A percentile compares a stretch with the other conserved stretches of the same genome.
Conservation (phyloP, 768 basidiomycete genomes). For the Pisolithus tinctorius region DNA sequence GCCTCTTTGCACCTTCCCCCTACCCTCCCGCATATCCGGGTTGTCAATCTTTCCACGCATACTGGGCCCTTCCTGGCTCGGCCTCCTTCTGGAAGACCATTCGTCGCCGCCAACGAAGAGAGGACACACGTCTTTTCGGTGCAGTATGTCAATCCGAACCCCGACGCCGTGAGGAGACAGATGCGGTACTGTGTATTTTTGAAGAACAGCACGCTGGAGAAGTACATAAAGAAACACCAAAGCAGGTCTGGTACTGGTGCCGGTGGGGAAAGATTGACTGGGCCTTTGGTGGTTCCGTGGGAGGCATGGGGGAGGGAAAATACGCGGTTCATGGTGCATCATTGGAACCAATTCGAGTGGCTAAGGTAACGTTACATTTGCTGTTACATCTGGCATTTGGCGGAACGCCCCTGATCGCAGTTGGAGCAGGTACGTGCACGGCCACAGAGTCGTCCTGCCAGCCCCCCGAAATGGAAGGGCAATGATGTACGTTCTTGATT, state of each 20-base stretch:
- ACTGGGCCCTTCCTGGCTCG: conserved; percentile 28
- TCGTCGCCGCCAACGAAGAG: conserved; percentile 21
- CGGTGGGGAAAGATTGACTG: not conserved
- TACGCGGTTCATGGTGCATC: conserved; percentile 27
- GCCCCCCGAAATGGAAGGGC: conserved; percentile 3
- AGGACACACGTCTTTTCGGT: conserved; percentile 18
- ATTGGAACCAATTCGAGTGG: conserved; percentile 30
- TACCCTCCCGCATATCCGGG: conserved; percentile 1
- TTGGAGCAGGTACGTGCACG: conserved; percentile 34
- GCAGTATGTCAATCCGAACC: conserved; percentile 12
- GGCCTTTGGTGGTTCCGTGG: conserved; percentile 24
- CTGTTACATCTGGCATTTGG: not conserved
- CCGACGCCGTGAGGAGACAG: conserved; percentile 5
- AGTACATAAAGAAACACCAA: conserved; percentile 6
- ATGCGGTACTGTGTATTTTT: conserved; percentile 23
- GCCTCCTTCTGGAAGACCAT: conserved; percentile 16
- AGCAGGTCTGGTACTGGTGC: not conserved
- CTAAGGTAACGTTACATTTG: conserved; percentile 25
- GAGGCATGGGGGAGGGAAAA: conserved; percentile 32
- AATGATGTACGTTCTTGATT: conserved; percentile 23
- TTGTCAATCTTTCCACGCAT: conserved; percentile 23
- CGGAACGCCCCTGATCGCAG: not conserved
- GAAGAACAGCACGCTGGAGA: conserved; percentile 26
- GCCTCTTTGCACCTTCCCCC: conserved; percentile 14
- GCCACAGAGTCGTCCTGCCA: conserved; percentile 30